These are phyloP conservation scores for Chaetoceros muelleri DNA, from an alignment of 108 stramenopile species.

Conservation along the genomic window DNA sequence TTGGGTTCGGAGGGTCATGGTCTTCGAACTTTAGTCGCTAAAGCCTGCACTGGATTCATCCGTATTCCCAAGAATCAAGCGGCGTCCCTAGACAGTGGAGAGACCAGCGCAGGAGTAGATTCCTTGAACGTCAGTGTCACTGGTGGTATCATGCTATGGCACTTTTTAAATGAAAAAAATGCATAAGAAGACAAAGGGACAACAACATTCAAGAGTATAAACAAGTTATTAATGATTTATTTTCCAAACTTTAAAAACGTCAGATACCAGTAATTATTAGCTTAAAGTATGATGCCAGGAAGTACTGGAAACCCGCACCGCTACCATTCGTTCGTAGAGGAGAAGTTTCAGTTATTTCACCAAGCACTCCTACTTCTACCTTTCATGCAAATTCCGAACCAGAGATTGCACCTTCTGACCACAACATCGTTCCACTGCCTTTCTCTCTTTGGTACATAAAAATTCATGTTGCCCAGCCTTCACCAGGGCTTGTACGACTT, in stretches of 20 bases:
- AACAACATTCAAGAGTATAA: too few species aligned
- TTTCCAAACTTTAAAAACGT: too few species aligned
- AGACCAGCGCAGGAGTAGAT: conserved; percentile 59
- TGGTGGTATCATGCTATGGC: conserved; percentile 88
- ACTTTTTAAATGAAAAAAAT: conserved; percentile 31
- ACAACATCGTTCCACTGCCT: neutral
- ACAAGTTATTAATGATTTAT: too few species aligned
- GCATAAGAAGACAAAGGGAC: too few species aligned
- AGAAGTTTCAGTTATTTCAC: too few species aligned
- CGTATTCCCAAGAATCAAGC: conserved; percentile 50
- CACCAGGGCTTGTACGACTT: neutral
- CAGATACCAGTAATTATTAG: too few species aligned
- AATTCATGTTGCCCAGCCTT: conserved; percentile 1
- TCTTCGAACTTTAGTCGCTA: conserved; percentile 75
- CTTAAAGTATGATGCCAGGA: too few species aligned
- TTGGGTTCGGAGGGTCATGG: conserved; percentile 95
- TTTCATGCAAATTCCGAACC: neutral
- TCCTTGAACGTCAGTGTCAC: conserved; percentile 95
- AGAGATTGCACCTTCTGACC: neutral
- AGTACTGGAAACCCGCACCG: too few species aligned
- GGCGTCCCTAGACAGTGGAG: conserved; percentile 14
- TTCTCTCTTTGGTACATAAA: neutral
- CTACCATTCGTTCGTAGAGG: too few species aligned
- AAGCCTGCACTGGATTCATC: conserved; percentile 83
- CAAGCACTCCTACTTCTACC: neutral